Percentiles rank a stretch among this genome's conserved stretches.
Evolutionary conservation across 1,139 yeast genomes (phyloP).

Genomic region (Arxiozyma bovina): DNA sequence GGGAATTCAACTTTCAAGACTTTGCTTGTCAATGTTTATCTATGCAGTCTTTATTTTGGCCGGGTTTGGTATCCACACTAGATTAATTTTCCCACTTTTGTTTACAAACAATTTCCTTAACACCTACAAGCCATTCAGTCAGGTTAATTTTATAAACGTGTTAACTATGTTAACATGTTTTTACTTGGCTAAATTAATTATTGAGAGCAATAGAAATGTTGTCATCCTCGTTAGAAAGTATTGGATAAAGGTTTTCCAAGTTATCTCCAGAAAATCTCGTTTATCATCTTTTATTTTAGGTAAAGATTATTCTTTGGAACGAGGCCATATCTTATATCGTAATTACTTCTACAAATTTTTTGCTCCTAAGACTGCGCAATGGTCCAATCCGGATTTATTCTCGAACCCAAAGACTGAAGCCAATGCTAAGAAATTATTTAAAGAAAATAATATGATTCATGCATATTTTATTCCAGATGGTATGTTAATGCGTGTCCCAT

Average conservation of each 20-base stretch:
- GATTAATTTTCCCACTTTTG: constrained; percentile 35
- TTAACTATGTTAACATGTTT: constrained; percentile 10
- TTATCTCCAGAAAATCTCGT: constrained; percentile 49
- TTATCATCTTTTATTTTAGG: constrained; percentile 74
- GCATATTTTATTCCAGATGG: constrained; percentile 74
- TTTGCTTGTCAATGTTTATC: constrained; percentile 64
- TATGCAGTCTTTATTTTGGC: constrained; percentile 63
- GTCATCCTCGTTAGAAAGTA: constrained; percentile 37
- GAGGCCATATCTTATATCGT: constrained; percentile 62
- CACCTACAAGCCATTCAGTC: constrained; percentile 13
- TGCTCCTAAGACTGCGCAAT: constrained; percentile 27
- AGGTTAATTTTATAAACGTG: constrained; percentile 2
- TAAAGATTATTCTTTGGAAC: constrained; percentile 58
- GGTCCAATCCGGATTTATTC: constrained; percentile 47
- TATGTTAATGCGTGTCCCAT: constrained; percentile 75
- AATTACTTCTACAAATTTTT: constrained; percentile 38
- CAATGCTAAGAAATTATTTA: constrained; percentile 41
- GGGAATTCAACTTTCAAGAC: constrained; percentile 60
- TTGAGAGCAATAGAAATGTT: constrained; percentile 23
- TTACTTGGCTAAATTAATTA: constrained; percentile 17
- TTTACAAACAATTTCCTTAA: constrained; percentile 23
- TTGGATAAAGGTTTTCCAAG: constrained; percentile 58
- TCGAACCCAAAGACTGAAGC: constrained; percentile 45
- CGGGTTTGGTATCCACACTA: constrained; percentile 57
- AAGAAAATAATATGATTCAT: constrained; percentile 33